phyloP scores from a whole-genome alignment of 208 protist genomes.

The Kentomonas sorsogonicus region DNA sequence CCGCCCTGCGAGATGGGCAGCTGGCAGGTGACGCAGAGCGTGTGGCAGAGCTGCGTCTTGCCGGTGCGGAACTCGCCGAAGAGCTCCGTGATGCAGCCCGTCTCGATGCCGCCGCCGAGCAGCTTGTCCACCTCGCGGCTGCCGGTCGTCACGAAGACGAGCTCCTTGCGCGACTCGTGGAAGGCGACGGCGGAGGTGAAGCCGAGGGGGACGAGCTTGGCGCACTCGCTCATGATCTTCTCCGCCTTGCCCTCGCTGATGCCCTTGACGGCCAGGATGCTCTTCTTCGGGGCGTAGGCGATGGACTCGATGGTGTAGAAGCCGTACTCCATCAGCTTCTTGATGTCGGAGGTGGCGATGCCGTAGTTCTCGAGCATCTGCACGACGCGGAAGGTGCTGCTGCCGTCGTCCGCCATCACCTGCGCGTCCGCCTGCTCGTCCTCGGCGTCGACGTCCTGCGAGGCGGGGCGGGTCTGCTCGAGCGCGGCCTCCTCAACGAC shows the following conservation, averaged over 20 bases:
- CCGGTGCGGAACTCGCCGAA: conserved; percentile 99
- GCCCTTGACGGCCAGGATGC: conserved; percentile 95
- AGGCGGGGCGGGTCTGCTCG: conserved; percentile 22
- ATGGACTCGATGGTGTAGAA: conserved; percentile 97
- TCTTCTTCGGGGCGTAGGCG: conserved; percentile 96
- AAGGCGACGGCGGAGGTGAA: conserved; percentile 97
- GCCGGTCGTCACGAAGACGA: conserved; percentile 97
- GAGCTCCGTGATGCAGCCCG: conserved; percentile 98
- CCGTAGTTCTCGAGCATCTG: conserved; percentile 91
- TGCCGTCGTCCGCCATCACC: conserved; percentile 23
- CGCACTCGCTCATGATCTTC: conserved; percentile 94
- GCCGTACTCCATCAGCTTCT: conserved; percentile 95
- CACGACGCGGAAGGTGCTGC: conserved; percentile 71
- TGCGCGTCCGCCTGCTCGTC: conserved; percentile 33
- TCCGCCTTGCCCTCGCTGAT: conserved; percentile 98
- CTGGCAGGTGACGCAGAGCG: conserved; percentile 97
- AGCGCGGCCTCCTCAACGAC: conserved; percentile 41
- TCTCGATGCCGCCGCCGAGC: conserved; percentile 96
- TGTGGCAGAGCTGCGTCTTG: conserved; percentile 99
- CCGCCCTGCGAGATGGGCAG: conserved; percentile 94
- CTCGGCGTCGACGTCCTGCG: conserved; percentile 16
- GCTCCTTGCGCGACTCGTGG: conserved; percentile 93
- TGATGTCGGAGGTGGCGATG: conserved; percentile 95
- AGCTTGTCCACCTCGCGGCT: conserved; percentile 97
- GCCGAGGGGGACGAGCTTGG: conserved; percentile 96